A percentile compares a stretch with the other conserved stretches of the same genome.
These are phyloP conservation scores for Scopulariopsis brevicaulis DNA, from an alignment of 2,329 filamentous ascomycete genomes.

Conservation along the genomic window DNA sequence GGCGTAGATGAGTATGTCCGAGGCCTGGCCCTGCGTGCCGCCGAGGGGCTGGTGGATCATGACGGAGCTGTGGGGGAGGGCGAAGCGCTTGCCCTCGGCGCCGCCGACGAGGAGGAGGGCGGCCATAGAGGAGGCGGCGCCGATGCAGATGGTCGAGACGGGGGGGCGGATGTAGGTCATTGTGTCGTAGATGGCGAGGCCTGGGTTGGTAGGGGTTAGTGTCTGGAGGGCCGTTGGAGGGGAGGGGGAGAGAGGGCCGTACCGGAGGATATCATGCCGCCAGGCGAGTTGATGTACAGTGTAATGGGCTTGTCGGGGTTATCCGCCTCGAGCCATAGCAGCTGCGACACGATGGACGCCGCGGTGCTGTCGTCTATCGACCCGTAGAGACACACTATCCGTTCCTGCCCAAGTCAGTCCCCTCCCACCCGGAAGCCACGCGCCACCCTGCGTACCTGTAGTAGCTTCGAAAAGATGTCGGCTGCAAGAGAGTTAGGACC, in stretches of 20 bases:
- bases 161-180: conserved; percentile 95
- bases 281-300: conserved; percentile 96
- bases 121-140: conserved; percentile 92
- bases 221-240: neutral
- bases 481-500: conserved; percentile 32
- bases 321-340: conserved; percentile 96
- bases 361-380: conserved; percentile 82
- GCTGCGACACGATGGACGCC: conserved; percentile 88
- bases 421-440: neutral
- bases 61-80: conserved; percentile 83
- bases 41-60: conserved; percentile 97
- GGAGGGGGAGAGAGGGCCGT: conserved; percentile 5
- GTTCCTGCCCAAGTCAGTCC: conserved; percentile 49
- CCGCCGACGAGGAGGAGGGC: conserved; percentile 81
- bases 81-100: conserved; percentile 72
- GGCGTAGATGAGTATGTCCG: conserved; percentile 91
- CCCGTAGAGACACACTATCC: conserved; percentile 89
- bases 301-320: conserved; percentile 90
- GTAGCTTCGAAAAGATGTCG: conserved; percentile 71
- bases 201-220: conserved; percentile 14
- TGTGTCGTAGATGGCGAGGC: conserved; percentile 90
- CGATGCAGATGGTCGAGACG: conserved; percentile 89
- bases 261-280: conserved; percentile 74
- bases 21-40: conserved; percentile 51
- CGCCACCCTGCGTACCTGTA: conserved; percentile 43